These are phyloP conservation scores for Triadica sebifera DNA, from an alignment of 345 rosid genomes.

Conservation along the genomic window DNA sequence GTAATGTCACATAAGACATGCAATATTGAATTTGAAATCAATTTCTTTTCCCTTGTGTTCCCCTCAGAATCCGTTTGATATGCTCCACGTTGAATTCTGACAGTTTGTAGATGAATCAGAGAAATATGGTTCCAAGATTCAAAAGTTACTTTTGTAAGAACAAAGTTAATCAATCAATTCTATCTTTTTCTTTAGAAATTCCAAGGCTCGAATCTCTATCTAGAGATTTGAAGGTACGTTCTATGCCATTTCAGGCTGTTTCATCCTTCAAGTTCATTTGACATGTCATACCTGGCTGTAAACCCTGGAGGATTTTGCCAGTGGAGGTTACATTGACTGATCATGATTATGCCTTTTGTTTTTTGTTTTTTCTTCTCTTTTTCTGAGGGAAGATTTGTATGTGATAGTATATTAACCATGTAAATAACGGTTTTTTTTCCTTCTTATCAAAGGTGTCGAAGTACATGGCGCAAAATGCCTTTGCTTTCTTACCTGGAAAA, in stretches of 20 bases:
- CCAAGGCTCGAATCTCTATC: too few species aligned
- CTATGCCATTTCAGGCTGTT: constrained; percentile 50
- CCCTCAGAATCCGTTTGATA: not conserved
- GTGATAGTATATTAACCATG: too few species aligned
- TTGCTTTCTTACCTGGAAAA: not conserved
- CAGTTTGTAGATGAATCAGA: constrained; percentile 70
- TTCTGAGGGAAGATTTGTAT: too few species aligned
- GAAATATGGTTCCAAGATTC: constrained; percentile 56
- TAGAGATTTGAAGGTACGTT: not conserved
- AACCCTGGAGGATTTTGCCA: not conserved
- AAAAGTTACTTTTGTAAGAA: constrained; percentile 66
- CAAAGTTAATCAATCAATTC: too few species aligned
- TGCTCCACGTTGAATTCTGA: not conserved
- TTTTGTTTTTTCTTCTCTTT: too few species aligned
- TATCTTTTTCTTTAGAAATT: too few species aligned
- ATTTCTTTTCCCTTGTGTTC: not conserved
- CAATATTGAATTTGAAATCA: not conserved
- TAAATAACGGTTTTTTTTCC: too few species aligned
- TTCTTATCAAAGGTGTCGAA: too few species aligned
- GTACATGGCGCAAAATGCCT: not conserved
- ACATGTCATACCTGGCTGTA: constrained; percentile 1
- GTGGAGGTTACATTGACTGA: not conserved
- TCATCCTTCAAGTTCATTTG: constrained; percentile 71
- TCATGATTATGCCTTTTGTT: too few species aligned
- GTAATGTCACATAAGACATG: constrained; percentile 23